phyloP scores from a whole-genome alignment of 352 stramenopile species.

The Globisporangium lucens region DNA sequence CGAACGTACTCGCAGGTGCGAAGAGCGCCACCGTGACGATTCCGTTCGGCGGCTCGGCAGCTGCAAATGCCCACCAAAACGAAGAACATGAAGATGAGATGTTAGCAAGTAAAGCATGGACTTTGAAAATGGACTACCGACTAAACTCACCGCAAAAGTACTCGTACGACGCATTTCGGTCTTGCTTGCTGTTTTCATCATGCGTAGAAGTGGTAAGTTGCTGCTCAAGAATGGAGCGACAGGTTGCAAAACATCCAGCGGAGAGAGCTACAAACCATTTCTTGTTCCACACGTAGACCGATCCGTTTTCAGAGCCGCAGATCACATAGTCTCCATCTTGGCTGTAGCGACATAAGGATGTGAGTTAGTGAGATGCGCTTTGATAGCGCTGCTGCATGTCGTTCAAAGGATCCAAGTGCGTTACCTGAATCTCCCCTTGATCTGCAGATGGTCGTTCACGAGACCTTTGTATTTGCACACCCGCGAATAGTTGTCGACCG shows the following conservation, averaged over 20 bases:
- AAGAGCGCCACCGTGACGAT: conserved; percentile 84
- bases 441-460: conserved; percentile 85
- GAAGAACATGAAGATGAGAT: not conserved
- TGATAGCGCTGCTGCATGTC: not conserved
- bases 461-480: conserved; percentile 92
- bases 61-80: conserved; percentile 20
- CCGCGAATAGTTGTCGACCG: conserved; percentile 88
- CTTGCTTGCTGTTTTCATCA: conserved; percentile 72
- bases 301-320: conserved; percentile 82
- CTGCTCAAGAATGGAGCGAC: not conserved
- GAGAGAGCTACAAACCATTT: conserved; percentile 28
- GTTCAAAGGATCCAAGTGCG: not conserved
- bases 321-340: conserved; percentile 86
- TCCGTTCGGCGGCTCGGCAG: conserved; percentile 59
- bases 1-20: conserved; percentile 72
- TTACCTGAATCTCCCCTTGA: conserved; percentile 82
- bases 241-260: not conserved
- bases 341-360: conserved; percentile 22
- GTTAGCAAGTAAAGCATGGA: not conserved
- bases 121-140: not conserved
- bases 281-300: conserved; percentile 88
- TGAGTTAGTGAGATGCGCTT: not conserved
- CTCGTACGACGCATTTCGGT: conserved; percentile 79
- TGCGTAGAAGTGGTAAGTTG: conserved; percentile 30
- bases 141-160: conserved; percentile 63